Base-by-base conservation (phyloP, 2,329 filamentous ascomycete genomes). In the Cryphonectria parasitica region DNA sequence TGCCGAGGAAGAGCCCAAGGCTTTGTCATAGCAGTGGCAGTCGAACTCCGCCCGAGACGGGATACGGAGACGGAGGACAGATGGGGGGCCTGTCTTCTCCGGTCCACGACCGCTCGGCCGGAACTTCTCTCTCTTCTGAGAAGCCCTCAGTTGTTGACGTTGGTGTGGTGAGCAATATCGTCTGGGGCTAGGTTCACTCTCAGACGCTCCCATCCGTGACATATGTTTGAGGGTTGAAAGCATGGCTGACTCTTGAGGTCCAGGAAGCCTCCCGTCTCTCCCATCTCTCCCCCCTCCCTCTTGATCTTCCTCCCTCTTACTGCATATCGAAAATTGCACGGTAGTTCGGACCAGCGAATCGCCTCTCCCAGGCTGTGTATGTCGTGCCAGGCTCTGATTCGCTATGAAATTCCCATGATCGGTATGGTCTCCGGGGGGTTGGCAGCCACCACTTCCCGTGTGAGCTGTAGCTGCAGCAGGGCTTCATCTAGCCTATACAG, bases 331-430 rank as follows among this genome's bases (percentile, higher is more conserved):
- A 43, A 31, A 43, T 54, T 65, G 56, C 67, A 69, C 34, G 31
- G 41, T 45, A n/a, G 34, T 39, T 56, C 58, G 43, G 39, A 71
- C 66, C 43, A 67, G 28, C 66, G 56, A 66, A 66, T 69, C 61
- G 69, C 10, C 41, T 39, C 28, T 28, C 22, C 28, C 31, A 19
- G 19, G 17, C 34, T 28, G 43, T 43, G 36, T 45, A 39, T 39
- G 45, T 10, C 7, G 13, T 56, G 52, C 52, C 52, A 56, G 28
- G 28, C 54, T 15, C 19, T 15, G 54, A 58, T 58, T 17, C 28
- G 52, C 52, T 17, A 10, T n/a, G 45, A 11, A n/a, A 17, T 4
- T 28, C 13, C 52, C 25, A 7, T 58, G 54, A 15, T 31, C 25
- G 54, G 54, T 8, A 58, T 58, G 25, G 28, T 58, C 10, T 31